These are phyloP conservation scores for Balakata baccata DNA, from an alignment of 345 rosid species.

Conservation along the genomic window DNA sequence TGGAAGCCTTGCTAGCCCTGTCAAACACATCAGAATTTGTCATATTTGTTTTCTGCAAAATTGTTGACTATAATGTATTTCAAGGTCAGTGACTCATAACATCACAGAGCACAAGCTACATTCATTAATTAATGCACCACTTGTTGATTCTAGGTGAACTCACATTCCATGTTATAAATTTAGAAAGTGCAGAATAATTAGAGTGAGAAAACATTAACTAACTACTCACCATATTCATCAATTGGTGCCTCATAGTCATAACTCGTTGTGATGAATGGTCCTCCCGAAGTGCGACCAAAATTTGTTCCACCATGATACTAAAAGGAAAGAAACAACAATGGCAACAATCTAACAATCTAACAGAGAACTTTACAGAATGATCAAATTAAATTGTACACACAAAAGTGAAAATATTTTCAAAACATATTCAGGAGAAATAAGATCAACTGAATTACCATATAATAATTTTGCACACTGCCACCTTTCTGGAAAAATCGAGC, in stretches of 20 bases:
- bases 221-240: slow-evolving; percentile 84
- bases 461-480: slow-evolving; percentile 81
- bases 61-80: neutral
- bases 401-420: neutral
- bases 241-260: slow-evolving; percentile 98
- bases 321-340: slow-evolving; percentile 4
- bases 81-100: neutral
- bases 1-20: slow-evolving; percentile 85
- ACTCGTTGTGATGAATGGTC: slow-evolving; percentile 93
- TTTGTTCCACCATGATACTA: slow-evolving; percentile 99
- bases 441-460: slow-evolving; percentile 59
- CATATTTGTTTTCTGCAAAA: neutral
- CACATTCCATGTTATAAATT: neutral
- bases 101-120: neutral
- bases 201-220: slow-evolving; percentile 3
- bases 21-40: slow-evolving; percentile 15
- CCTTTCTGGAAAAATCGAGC: slow-evolving; percentile 93
- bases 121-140: neutral
- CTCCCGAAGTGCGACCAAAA: slow-evolving; percentile 92
- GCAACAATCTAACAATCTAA: neutral
- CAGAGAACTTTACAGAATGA: neutral
- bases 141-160: neutral
- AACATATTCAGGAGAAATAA: neutral
- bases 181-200: slow-evolving; percentile 2
- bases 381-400: neutral